Conservation (phyloP, 2,329 filamentous ascomycete species). For the Teratosphaeria pseudoeucalypti region DNA sequence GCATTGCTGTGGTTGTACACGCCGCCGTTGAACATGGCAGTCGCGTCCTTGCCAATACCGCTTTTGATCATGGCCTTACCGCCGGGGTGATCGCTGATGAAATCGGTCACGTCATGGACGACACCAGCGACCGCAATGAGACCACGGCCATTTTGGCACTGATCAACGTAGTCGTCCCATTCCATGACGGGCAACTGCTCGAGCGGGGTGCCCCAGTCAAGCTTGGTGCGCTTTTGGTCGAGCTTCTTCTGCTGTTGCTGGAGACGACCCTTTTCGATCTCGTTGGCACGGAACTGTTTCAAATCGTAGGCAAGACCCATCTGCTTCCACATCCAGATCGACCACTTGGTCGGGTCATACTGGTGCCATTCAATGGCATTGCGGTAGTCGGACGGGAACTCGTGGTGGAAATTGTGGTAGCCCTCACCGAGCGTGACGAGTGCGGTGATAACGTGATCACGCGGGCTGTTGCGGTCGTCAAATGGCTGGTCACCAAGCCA, state of each 20-base stretch:
- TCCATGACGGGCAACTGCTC: slow-evolving; percentile 76
- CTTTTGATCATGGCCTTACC: slow-evolving; percentile 77
- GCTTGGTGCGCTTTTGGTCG: slow-evolving; percentile 68
- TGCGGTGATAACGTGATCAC: slow-evolving; percentile 78
- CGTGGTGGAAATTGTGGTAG: slow-evolving; percentile 94
- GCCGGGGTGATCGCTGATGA: slow-evolving; percentile 84
- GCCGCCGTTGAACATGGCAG: slow-evolving; percentile 84
- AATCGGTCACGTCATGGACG: slow-evolving; percentile 73
- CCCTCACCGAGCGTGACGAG: slow-evolving; percentile 78
- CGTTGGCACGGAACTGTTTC: slow-evolving; percentile 83
- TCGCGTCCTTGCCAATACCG: slow-evolving; percentile 77
- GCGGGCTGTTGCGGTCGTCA: slow-evolving; percentile 82
- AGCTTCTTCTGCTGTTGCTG: slow-evolving; percentile 90
- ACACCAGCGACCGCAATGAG: slow-evolving; percentile 73
- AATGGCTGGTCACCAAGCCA: slow-evolving; percentile 90
- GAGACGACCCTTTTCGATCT: slow-evolving; percentile 83
- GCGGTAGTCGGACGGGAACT: slow-evolving; percentile 87
- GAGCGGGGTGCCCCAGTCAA: slow-evolving; percentile 79
- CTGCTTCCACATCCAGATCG: slow-evolving; percentile 75
- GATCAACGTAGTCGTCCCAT: slow-evolving; percentile 76
- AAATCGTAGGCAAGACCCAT: slow-evolving; percentile 75
- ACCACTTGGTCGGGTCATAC: slow-evolving; percentile 88
- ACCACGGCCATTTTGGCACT: slow-evolving; percentile 66
- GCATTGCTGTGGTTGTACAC: slow-evolving; percentile 86
- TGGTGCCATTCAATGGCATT: slow-evolving; percentile 87